Conservation (phyloP, 805 yeast genomes). For the Saccharomyces paradoxus region DNA sequence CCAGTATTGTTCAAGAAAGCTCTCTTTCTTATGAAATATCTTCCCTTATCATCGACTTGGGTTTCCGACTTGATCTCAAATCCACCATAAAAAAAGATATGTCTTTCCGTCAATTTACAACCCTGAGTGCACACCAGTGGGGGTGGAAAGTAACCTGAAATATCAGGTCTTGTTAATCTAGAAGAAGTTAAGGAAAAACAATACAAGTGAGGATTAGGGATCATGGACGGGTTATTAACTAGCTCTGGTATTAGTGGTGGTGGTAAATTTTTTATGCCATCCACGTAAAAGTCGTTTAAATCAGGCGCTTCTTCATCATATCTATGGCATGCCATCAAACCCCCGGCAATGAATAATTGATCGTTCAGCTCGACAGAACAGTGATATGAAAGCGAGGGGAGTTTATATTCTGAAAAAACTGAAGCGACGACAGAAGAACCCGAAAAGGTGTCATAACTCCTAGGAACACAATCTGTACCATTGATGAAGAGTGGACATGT, state of each 20-base stretch:
- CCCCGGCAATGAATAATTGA: slow-evolving; percentile 39
- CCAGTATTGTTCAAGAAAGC: slow-evolving; percentile 45
- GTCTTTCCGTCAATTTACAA: slow-evolving; percentile 45
- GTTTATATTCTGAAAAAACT: slow-evolving; percentile 32
- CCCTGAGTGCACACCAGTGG: slow-evolving; percentile 43
- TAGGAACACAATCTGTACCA: slow-evolving; percentile 19
- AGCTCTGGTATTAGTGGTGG: slow-evolving; percentile 38
- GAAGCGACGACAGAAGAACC: slow-evolving; percentile 24
- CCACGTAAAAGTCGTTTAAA: slow-evolving; percentile 31
- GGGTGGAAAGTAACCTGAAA: slow-evolving; percentile 41
- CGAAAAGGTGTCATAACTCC: slow-evolving; percentile 17
- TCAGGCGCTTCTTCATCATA: slow-evolving; percentile 25
- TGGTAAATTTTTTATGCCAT: slow-evolving; percentile 38
- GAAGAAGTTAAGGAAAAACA: slow-evolving; percentile 35
- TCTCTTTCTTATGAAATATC: slow-evolving; percentile 32
- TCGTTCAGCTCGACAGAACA: slow-evolving; percentile 34
- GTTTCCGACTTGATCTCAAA: slow-evolving; percentile 38
- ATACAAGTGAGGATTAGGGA: slow-evolving; percentile 34
- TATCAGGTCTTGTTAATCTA: slow-evolving; percentile 28
- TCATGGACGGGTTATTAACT: slow-evolving; percentile 36
- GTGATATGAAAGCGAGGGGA: slow-evolving; percentile 40
- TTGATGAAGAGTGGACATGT: slow-evolving; percentile 20
- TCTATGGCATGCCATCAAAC: slow-evolving; percentile 29
- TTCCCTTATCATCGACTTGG: slow-evolving; percentile 27
- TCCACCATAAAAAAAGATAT: slow-evolving; percentile 65